These are phyloP conservation scores for Heliosperma pusillum DNA, from an alignment of 148 eudicot genomes.

Conservation along the genomic window DNA sequence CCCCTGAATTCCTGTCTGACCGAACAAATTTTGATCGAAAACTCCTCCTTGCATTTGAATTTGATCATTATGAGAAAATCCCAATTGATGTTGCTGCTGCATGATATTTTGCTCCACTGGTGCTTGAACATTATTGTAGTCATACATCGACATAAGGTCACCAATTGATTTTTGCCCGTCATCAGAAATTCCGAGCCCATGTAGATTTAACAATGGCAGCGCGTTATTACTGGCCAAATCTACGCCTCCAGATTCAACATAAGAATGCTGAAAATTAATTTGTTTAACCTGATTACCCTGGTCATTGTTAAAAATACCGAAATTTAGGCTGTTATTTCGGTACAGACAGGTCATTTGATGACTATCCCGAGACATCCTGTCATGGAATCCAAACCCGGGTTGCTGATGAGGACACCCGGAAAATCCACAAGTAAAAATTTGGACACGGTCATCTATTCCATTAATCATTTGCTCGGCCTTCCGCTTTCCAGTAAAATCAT, in stretches of 20 bases:
- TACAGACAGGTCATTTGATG: slow-evolving; percentile 40
- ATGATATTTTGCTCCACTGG: slow-evolving; percentile 18
- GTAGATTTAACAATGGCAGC: slow-evolving; percentile 16
- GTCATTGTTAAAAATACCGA: slow-evolving; percentile 17
- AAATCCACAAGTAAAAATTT: slow-evolving; percentile 33
- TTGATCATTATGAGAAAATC: slow-evolving; percentile 19
- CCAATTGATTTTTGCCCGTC: slow-evolving; percentile 40
- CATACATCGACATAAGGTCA: slow-evolving; percentile 41
- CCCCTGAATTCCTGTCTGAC: not conserved
- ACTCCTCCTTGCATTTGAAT: not conserved
- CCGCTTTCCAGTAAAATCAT: slow-evolving; percentile 30
- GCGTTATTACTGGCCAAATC: not conserved
- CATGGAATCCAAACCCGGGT: slow-evolving; percentile 33
- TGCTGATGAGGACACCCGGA: slow-evolving; percentile 34
- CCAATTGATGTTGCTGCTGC: slow-evolving; percentile 9
- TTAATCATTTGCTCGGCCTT: slow-evolving; percentile 25
- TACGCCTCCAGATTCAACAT: slow-evolving; percentile 9
- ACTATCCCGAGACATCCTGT: slow-evolving; percentile 41
- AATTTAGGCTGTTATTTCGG: slow-evolving; percentile 21
- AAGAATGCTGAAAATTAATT: slow-evolving; percentile 10
- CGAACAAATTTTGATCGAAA: not conserved
- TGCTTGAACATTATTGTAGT: slow-evolving; percentile 22
- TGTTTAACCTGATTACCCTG: slow-evolving; percentile 22
- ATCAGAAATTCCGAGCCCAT: slow-evolving; percentile 30
- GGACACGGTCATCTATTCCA: slow-evolving; percentile 17